phyloP scores from a whole-genome alignment of 1,284 basidiomycete species.

The Cutaneotrichosporon sp. region DNA sequence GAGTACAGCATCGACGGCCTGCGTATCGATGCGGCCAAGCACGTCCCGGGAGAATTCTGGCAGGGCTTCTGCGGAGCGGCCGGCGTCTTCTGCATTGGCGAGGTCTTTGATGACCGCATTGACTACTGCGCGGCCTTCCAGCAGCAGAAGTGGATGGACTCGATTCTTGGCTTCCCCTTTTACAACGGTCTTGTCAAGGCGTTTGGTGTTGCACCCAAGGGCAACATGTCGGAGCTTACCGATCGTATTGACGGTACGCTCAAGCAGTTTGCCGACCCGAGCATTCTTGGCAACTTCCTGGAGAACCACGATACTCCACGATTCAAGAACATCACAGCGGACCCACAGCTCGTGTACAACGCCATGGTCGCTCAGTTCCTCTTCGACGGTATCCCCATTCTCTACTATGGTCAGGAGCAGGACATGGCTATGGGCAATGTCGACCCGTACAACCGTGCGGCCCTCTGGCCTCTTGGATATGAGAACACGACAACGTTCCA shows the following conservation, averaged over 20 bases:
- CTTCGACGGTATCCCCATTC: conserved; percentile 65
- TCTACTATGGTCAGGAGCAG: conserved; percentile 70
- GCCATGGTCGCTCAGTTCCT: conserved; percentile 65
- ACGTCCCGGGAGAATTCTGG: conserved; percentile 44
- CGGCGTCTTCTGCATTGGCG: conserved; percentile 77
- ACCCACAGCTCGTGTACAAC: conserved; percentile 51
- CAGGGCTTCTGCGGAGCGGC: conserved; percentile 60
- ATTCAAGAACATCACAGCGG: conserved; percentile 58
- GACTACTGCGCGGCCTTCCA: conserved; percentile 41
- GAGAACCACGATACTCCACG: conserved; percentile 78
- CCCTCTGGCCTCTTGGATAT: conserved; percentile 63
- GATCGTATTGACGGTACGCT: conserved; percentile 58
- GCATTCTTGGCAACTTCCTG: conserved; percentile 68
- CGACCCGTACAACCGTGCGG: conserved; percentile 70
- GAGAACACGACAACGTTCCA: conserved; percentile 56
- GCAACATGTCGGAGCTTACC: conserved; percentile 60
- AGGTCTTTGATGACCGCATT: conserved; percentile 62
- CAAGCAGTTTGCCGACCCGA: conserved; percentile 52
- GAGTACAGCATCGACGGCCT: conserved; percentile 61
- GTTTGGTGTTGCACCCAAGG: conserved; percentile 54
- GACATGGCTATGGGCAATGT: conserved; percentile 54
- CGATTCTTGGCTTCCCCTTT: conserved; percentile 57
- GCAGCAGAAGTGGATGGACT: conserved; percentile 42
- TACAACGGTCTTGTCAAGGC: conserved; percentile 61
- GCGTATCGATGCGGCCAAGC: conserved; percentile 74